Evolutionary conservation across 331 rosid genomes (phyloP).

Genomic region (Cydonia oblonga): DNA sequence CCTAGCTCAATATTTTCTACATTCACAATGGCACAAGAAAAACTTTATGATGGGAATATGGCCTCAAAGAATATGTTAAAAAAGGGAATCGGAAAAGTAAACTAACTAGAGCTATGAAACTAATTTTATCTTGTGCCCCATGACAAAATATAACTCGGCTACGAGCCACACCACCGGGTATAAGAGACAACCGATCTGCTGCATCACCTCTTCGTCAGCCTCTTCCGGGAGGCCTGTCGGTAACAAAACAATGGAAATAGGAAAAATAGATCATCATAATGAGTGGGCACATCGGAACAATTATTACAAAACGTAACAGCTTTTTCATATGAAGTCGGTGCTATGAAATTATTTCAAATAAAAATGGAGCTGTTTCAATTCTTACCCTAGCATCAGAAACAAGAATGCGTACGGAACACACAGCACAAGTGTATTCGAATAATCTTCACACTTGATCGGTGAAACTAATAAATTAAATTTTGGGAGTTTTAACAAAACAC

Average conservation of each 20-base stretch:
- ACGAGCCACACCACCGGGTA: conserved; percentile 44
- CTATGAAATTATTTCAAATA: background rate
- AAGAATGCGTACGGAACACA: background rate
- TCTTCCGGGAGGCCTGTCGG: conserved; percentile 37
- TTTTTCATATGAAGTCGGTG: background rate
- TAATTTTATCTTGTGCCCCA: conserved; percentile 30
- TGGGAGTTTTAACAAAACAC: no score
- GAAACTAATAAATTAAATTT: background rate
- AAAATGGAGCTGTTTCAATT: background rate
- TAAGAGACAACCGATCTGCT: conserved; percentile 44
- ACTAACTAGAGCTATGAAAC: conserved; percentile 38
- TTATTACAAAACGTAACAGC: background rate
- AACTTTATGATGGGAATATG: background rate
- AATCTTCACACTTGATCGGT: background rate
- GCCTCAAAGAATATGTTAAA: conserved; percentile 27
- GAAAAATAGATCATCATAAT: background rate
- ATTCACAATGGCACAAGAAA: conserved; percentile 40
- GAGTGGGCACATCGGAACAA: background rate
- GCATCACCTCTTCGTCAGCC: conserved; percentile 28
- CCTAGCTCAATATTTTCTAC: conserved; percentile 42
- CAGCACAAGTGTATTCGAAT: background rate
- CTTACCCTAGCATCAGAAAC: background rate
- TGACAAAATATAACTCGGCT: conserved; percentile 31
- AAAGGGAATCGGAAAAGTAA: background rate
- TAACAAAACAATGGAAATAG: background rate